Conservation (phyloP, 306 rosid genomes). For the Cucumis cinereus region DNA sequence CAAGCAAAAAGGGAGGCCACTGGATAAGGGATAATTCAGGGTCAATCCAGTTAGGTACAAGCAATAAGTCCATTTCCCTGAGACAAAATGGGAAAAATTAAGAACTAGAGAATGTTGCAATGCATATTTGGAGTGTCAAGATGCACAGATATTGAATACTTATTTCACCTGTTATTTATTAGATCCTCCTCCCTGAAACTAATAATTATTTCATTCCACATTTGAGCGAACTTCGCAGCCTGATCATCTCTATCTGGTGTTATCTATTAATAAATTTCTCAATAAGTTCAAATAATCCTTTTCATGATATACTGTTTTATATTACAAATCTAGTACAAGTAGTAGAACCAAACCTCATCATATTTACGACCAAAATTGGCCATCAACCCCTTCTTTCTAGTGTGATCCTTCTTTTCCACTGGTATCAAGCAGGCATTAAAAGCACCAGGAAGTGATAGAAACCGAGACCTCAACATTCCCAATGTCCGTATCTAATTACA, state of each 20-base stretch:
- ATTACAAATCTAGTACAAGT: conserved; percentile 6
- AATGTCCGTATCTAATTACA: conserved; percentile 74
- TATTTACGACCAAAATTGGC: conserved; percentile 54
- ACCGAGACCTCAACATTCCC: conserved; percentile 76
- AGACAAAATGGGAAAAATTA: conserved; percentile 9
- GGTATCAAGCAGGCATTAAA: conserved; percentile 76
- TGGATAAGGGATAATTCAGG: conserved; percentile 54
- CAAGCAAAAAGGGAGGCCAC: conserved; percentile 99
- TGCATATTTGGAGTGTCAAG: conserved; percentile 5
- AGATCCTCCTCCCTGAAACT: conserved; percentile 95
- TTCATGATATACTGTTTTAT: neutral
- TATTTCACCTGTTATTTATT: conserved; percentile 55
- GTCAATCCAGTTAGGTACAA: conserved; percentile 83
- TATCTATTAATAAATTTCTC: conserved; percentile 31
- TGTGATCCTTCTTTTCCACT: conserved; percentile 28
- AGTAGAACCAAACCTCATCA: conserved; percentile 51
- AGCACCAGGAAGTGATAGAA: conserved; percentile 77
- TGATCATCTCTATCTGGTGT: conserved; percentile 44
- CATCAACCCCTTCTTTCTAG: conserved; percentile 46
- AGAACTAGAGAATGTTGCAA: neutral
- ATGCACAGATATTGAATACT: conserved; percentile 2
- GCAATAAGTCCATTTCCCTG: conserved; percentile 93
- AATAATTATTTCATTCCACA: conserved; percentile 79
- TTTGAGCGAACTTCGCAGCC: conserved; percentile 84
- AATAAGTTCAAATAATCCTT: neutral